Percentiles rank a stretch among this genome's conserved stretches.
These are phyloP conservation scores for Coccomyxa subellipsoidea DNA, from an alignment of 163 green algal species.

Conservation along the genomic window DNA sequence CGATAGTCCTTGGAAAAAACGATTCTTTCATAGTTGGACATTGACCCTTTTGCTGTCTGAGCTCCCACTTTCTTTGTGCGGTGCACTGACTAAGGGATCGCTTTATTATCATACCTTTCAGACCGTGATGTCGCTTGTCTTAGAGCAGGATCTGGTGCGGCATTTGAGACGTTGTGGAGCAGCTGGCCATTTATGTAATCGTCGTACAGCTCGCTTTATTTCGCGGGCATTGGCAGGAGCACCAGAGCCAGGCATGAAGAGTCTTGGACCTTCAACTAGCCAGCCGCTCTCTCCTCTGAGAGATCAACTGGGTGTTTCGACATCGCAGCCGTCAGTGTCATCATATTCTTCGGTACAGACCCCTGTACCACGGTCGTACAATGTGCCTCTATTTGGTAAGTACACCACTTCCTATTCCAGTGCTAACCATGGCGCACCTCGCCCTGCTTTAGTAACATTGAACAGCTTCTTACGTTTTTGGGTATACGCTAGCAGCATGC, in stretches of 20 bases:
- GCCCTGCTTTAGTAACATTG: neutral
- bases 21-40: too few species aligned
- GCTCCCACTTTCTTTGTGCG: too few species aligned
- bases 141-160: neutral
- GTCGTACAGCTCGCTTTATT: neutral
- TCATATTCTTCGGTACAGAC: neutral
- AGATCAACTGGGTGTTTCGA: neutral
- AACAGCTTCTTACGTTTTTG: neutral
- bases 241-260: neutral
- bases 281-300: neutral
- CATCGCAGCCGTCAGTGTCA: neutral
- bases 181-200: neutral
- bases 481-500: too few species aligned
- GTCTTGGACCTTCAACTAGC: neutral
- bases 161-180: neutral
- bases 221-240: neutral
- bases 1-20: too few species aligned
- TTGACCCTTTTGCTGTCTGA: too few species aligned
- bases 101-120: too few species aligned
- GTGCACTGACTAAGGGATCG: too few species aligned
- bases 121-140: neutral
- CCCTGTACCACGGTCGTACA: neutral
- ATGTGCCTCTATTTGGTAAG: conserved; percentile 13
- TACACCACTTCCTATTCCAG: too few species aligned
- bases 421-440: too few species aligned